Percentiles rank a stretch among this genome's conserved stretches.
phyloP scores from a whole-genome alignment of 2,329 filamentous ascomycete species.

The Madurella fahalii region DNA sequence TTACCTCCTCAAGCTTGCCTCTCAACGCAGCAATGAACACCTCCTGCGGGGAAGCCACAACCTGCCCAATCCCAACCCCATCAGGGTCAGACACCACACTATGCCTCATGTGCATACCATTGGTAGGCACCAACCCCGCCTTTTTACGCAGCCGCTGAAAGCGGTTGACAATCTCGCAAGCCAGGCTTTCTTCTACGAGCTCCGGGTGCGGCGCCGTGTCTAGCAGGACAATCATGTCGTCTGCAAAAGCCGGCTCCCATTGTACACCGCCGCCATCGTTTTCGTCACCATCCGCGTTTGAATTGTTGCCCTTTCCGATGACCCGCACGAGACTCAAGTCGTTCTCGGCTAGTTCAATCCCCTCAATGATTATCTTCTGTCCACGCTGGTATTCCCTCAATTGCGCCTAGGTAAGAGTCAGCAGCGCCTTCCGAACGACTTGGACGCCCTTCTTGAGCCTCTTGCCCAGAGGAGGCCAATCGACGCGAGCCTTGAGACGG shows the following conservation, averaged over 20 bases:
- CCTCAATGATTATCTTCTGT: slow-evolving; percentile 84
- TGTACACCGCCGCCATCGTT: slow-evolving; percentile 58
- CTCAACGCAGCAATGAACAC: slow-evolving; percentile 74
- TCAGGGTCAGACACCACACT: slow-evolving; percentile 75
- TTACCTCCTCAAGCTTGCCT: slow-evolving; percentile 67
- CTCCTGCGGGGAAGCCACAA: slow-evolving; percentile 63
- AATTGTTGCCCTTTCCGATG: too few relatives aligned
- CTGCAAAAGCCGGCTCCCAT: slow-evolving; percentile 64
- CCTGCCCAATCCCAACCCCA: slow-evolving; percentile 63
- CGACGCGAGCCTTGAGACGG: slow-evolving; percentile 63
- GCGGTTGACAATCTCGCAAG: slow-evolving; percentile 86
- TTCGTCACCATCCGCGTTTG: slow-evolving; percentile 4
- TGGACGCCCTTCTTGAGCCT: slow-evolving; percentile 94
- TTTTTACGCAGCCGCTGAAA: slow-evolving; percentile 93
- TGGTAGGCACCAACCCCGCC: slow-evolving; percentile 82
- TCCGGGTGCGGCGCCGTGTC: slow-evolving; percentile 74
- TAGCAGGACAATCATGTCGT: slow-evolving; percentile 83
- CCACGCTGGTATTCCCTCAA: slow-evolving; percentile 2
- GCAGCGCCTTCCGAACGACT: slow-evolving; percentile 82
- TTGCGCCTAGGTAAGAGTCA: slow-evolving; percentile 53
- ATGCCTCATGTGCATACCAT: slow-evolving; percentile 95
- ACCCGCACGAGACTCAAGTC: slow-evolving; percentile 69
- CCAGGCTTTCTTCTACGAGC: slow-evolving; percentile 80
- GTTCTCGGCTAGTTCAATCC: slow-evolving; percentile 74
- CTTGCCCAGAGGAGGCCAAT: slow-evolving; percentile 94